A percentile compares a stretch with the other conserved stretches of the same genome.
These are phyloP conservation scores for Hibiscus tridactylites DNA, from an alignment of 345 rosid species.

Conservation along the genomic window DNA sequence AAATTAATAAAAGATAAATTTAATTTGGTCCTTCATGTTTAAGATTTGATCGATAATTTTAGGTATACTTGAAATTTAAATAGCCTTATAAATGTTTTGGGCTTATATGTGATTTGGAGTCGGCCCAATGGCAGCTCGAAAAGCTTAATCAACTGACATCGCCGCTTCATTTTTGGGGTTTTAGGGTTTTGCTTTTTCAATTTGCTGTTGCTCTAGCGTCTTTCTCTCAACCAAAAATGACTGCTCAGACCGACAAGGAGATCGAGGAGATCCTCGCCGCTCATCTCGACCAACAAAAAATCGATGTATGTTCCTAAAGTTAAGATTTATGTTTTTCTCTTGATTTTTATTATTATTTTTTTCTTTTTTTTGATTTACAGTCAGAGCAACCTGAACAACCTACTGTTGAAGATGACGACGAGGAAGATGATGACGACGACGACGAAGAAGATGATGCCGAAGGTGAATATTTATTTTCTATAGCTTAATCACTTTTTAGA, in stretches of 20 bases:
- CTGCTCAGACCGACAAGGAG: conserved; percentile 56
- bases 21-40: too few species aligned
- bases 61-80: too few species aligned
- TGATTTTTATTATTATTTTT: not conserved
- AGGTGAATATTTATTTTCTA: conserved; percentile 8
- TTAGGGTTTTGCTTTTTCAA: not conserved
- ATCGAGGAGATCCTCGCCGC: conserved; percentile 62
- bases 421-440: conserved; percentile 52
- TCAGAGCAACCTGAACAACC: conserved; percentile 27
- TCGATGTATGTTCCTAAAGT: conserved; percentile 29
- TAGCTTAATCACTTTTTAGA: not conserved
- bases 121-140: not conserved
- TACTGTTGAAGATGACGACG: conserved; percentile 54
- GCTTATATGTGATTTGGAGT: not conserved
- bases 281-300: conserved; percentile 55
- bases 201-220: too few species aligned
- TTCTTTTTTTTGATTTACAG: not conserved
- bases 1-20: too few species aligned
- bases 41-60: too few species aligned
- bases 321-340: not conserved
- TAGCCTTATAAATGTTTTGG: not conserved
- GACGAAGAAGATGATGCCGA: conserved; percentile 57
- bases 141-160: not conserved
- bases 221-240: conserved; percentile 32
- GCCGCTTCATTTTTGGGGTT: not conserved